Conservation (phyloP, 2,329 filamentous ascomycete genomes). For the Keithomyces neogunnii region DNA sequence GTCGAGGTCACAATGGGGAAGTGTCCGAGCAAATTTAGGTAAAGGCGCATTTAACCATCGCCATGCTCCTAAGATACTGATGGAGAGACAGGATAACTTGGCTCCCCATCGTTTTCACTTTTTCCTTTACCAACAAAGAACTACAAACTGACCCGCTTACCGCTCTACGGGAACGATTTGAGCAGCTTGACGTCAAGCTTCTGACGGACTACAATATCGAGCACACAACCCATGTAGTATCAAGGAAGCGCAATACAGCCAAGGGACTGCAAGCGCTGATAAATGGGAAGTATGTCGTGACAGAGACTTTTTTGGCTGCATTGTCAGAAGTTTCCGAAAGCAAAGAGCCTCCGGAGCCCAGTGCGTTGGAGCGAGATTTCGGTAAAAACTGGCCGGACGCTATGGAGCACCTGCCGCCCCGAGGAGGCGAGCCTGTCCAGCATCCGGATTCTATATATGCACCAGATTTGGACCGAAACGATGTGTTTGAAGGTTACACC, state of each 20-base stretch:
- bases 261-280: constrained; percentile 82
- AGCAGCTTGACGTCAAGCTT: constrained; percentile 84
- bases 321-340: constrained; percentile 51
- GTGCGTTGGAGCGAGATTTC: constrained; percentile 70
- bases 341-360: constrained; percentile 39
- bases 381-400: constrained; percentile 70
- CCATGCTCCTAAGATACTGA: background rate
- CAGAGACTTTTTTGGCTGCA: constrained; percentile 63
- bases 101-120: constrained; percentile 73
- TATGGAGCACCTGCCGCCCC: constrained; percentile 61
- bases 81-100: constrained; percentile 56
- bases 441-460: constrained; percentile 61
- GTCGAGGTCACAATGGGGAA: constrained; percentile 66
- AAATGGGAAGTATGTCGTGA: constrained; percentile 70
- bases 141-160: constrained; percentile 57
- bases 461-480: constrained; percentile 56
- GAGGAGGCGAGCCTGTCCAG: constrained; percentile 65
- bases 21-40: constrained; percentile 56
- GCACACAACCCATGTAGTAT: constrained; percentile 78
- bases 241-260: constrained; percentile 81
- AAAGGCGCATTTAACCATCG: constrained; percentile 8
- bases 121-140: constrained; percentile 60
- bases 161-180: constrained; percentile 56
- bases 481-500: constrained; percentile 77
- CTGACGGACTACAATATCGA: constrained; percentile 60